Evolutionary conservation across 148 eudicot species (phyloP).

Genomic region (Vaccinium macrocarpon): DNA sequence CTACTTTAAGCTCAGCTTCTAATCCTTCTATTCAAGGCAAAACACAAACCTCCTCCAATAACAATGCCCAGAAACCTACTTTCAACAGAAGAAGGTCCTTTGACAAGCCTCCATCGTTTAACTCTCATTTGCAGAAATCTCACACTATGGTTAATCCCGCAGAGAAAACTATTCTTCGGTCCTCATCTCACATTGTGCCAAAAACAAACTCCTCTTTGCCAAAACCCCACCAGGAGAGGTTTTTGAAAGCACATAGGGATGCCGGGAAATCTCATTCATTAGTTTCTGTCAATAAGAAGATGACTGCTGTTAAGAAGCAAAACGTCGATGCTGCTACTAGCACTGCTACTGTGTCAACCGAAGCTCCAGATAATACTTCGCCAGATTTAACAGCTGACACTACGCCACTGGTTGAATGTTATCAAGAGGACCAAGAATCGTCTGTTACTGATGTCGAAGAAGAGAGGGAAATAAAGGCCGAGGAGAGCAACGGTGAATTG

Average conservation of each 20-base stretch:
- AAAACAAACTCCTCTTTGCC: neutral
- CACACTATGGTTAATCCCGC: neutral
- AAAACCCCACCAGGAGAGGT: neutral
- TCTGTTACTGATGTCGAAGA: conserved; percentile 19
- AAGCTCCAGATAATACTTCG: neutral
- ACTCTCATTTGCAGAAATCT: conserved; percentile 25
- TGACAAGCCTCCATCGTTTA: conserved; percentile 37
- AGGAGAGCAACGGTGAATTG: neutral
- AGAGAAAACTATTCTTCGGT: neutral
- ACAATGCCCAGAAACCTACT: conserved; percentile 8
- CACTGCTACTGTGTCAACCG: neutral
- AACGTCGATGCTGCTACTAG: neutral
- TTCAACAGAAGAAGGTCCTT: conserved; percentile 44
- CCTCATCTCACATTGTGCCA: neutral
- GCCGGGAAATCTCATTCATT: neutral
- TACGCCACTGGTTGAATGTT: neutral
- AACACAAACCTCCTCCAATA: conserved; percentile 9
- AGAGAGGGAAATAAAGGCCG: neutral
- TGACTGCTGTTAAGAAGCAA: neutral
- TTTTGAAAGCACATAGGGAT: neutral
- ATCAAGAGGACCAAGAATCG: conserved; percentile 12
- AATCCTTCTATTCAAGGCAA: neutral
- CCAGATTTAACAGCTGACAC: neutral
- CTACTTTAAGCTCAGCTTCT: conserved; percentile 34
- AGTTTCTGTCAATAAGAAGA: neutral